Percentiles rank a stretch among this genome's conserved stretches.
Conservation (phyloP, 345 rosid species). For the Eutrema heterophyllum region DNA sequence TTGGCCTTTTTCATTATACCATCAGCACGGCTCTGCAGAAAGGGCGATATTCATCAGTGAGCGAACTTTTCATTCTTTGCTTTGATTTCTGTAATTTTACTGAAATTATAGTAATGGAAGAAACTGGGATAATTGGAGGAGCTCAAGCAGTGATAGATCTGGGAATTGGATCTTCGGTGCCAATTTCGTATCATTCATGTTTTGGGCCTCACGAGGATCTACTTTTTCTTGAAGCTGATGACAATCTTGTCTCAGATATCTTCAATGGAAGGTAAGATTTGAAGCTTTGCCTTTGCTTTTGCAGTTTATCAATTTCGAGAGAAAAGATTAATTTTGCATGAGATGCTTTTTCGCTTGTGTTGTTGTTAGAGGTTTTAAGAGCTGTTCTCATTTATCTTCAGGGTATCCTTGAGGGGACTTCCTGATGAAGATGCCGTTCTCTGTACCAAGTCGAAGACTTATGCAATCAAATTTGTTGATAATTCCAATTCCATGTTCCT, state of each 20-base stretch:
- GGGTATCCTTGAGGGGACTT: slow-evolving; percentile 78
- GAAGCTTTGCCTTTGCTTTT: neutral
- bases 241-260: slow-evolving; percentile 59
- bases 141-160: slow-evolving; percentile 62
- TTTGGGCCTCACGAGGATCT: slow-evolving; percentile 73
- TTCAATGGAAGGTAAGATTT: slow-evolving; percentile 50
- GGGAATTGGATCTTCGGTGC: slow-evolving; percentile 42
- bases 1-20: no score
- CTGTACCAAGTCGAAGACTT: slow-evolving; percentile 83
- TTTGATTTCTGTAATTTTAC: neutral
- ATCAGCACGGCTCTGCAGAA: no score
- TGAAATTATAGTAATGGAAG: slow-evolving; percentile 26
- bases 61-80: neutral
- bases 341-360: neutral
- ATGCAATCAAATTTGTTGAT: slow-evolving; percentile 71
- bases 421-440: slow-evolving; percentile 87
- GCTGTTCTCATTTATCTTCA: slow-evolving; percentile 6
- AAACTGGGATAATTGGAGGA: slow-evolving; percentile 33
- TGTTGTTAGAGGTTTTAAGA: neutral
- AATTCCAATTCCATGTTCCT: slow-evolving; percentile 79
- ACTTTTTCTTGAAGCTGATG: slow-evolving; percentile 71
- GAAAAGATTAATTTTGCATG: neutral
- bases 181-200: slow-evolving; percentile 57
- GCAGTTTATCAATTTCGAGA: neutral
- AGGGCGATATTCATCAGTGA: neutral